Conservation (phyloP, 2,329 filamentous ascomycete species). For the Alternaria novae-zelandiae region DNA sequence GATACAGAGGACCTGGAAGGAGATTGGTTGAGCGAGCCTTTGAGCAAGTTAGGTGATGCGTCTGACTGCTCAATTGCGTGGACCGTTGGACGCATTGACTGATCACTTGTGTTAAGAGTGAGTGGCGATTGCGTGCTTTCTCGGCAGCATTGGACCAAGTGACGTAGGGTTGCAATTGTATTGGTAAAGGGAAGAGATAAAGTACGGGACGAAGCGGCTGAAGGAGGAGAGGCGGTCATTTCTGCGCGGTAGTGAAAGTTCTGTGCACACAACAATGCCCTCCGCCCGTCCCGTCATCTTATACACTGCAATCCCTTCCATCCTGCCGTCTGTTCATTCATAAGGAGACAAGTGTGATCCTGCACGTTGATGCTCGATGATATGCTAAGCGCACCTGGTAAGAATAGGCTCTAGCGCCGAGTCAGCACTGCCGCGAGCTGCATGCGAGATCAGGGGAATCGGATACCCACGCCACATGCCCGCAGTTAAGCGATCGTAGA, state of each 20-base stretch:
- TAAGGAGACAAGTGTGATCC: neutral
- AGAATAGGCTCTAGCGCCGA: neutral
- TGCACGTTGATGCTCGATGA: neutral
- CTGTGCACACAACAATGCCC: neutral
- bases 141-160: neutral
- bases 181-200: neutral
- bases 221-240: neutral
- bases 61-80: neutral
- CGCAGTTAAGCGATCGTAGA: neutral
- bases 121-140: neutral
- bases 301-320: neutral
- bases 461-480: neutral
- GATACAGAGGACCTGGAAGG: neutral
- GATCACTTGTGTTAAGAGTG: neutral
- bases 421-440: slow-evolving; percentile 5
- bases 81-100: neutral
- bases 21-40: neutral
- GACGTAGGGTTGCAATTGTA: neutral
- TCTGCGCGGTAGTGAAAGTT: neutral
- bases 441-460: neutral
- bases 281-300: neutral
- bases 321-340: neutral
- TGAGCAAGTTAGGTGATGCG: neutral
- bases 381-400: slow-evolving; percentile 1
- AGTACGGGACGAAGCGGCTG: neutral